Percentiles rank a stretch among this genome's conserved stretches.
These are phyloP conservation scores for Mycoemilia scoparia DNA, from an alignment of 192 early-diverging fungal species.

Conservation along the genomic window DNA sequence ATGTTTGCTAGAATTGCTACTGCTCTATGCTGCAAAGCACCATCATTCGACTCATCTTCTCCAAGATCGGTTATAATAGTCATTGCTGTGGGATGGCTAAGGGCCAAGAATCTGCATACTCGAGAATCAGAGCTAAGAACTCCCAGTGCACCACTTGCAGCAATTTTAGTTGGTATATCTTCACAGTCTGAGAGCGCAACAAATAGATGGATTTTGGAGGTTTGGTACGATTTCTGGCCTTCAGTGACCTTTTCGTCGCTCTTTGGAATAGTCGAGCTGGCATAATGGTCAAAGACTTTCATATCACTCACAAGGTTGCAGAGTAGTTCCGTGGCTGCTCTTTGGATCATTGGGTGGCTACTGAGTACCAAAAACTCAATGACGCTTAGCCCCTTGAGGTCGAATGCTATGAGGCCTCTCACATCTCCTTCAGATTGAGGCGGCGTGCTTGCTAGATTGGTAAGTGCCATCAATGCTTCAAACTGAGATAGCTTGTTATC, in stretches of 20 bases:
- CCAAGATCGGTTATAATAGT: too few species aligned
- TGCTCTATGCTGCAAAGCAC: too few species aligned
- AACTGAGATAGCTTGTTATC: conserved; percentile 57
- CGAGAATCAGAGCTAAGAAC: conserved; percentile 40
- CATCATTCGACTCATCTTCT: too few species aligned
- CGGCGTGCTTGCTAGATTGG: conserved; percentile 62
- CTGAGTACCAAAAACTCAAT: conserved; percentile 68
- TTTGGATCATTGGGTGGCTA: conserved; percentile 55
- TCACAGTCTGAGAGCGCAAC: conserved; percentile 77
- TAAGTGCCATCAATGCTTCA: conserved; percentile 82
- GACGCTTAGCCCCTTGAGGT: conserved; percentile 39
- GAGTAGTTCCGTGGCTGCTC: conserved; percentile 76
- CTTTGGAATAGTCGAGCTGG: conserved; percentile 4
- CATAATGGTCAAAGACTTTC: conserved; percentile 63
- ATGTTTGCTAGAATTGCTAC: too few species aligned
- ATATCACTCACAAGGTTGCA: conserved; percentile 86
- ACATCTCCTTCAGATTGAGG: conserved; percentile 36
- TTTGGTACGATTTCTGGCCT: conserved; percentile 11
- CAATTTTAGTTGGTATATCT: conserved; percentile 62
- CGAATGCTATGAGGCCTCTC: conserved; percentile 34
- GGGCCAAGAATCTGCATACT: conserved; percentile 16
- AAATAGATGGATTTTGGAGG: conserved; percentile 52
- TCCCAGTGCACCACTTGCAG: conserved; percentile 71
- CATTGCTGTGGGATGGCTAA: conserved; percentile 18
- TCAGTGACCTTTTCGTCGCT: background rate